These are phyloP conservation scores for Colletotrichum kahawae DNA, from an alignment of 2,329 filamentous ascomycete genomes.

Conservation along the genomic window DNA sequence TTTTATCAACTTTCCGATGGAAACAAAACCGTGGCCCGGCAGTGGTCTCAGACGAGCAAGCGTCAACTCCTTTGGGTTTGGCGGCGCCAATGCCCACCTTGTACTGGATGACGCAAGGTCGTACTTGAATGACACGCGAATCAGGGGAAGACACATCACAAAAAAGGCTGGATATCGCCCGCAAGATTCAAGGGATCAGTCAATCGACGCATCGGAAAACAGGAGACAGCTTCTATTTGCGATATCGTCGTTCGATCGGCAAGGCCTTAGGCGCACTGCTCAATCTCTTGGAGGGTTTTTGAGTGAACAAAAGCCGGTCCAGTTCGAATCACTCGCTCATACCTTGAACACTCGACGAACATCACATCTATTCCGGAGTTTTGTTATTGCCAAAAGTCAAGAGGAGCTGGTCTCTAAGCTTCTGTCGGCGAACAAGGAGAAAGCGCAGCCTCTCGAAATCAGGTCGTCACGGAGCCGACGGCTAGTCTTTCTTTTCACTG, in stretches of 20 bases:
- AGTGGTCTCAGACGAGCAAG: background rate
- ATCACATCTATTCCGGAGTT: background rate
- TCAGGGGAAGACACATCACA: background rate
- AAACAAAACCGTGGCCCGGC: background rate
- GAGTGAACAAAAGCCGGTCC: background rate
- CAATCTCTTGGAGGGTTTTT: background rate
- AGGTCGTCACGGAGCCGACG: background rate
- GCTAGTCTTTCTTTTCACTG: conserved; percentile 34
- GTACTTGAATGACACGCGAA: background rate
- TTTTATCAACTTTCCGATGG: background rate
- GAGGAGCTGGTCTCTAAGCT: background rate
- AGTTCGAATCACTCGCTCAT: background rate
- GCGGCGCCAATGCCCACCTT: conserved; percentile 6
- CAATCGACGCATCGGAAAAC: background rate
- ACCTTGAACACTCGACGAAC: background rate
- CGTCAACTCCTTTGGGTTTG: conserved; percentile 12
- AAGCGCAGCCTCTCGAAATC: background rate
- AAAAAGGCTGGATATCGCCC: background rate
- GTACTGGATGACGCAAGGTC: background rate
- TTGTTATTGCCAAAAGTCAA: conserved; percentile 22
- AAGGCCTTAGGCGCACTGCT: background rate
- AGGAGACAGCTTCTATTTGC: background rate
- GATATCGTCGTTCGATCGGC: background rate
- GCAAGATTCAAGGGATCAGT: background rate
- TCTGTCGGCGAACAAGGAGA: conserved; percentile 2